These are phyloP conservation scores for Ogataea ganodermae DNA, from an alignment of 805 yeast genomes.

Conservation along the genomic window DNA sequence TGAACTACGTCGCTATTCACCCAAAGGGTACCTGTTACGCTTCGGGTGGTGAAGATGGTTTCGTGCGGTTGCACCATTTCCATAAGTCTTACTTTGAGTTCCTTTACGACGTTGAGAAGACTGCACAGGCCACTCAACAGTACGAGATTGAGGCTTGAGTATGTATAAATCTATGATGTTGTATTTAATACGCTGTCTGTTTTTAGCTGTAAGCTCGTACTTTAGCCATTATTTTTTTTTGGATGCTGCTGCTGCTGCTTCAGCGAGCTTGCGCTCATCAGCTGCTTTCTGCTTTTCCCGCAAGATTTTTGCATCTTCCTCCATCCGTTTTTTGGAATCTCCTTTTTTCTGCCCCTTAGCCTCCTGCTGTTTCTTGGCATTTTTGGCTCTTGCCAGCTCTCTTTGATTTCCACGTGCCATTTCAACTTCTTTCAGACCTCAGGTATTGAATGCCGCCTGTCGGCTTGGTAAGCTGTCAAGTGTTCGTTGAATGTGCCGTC, in stretches of 20 bases:
- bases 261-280: constrained; percentile 45
- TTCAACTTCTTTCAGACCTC: not conserved
- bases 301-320: constrained; percentile 86
- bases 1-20: constrained; percentile 89
- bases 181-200: constrained; percentile 6
- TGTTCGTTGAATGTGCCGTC: not conserved
- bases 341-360: constrained; percentile 65
- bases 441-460: not conserved
- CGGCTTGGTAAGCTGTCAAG: not conserved
- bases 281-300: constrained; percentile 87
- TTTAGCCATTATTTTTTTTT: constrained; percentile 15
- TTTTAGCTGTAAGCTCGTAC: not conserved
- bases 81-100: constrained; percentile 93
- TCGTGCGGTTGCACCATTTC: constrained; percentile 88
- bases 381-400: constrained; percentile 89
- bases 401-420: constrained; percentile 98
- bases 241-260: constrained; percentile 28
- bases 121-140: constrained; percentile 50
- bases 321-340: constrained; percentile 83
- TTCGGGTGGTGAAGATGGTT: constrained; percentile 99
- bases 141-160: constrained; percentile 22
- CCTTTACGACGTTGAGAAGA: constrained; percentile 86
- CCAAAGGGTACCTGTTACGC: constrained; percentile 93
- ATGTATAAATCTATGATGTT: constrained; percentile 9
- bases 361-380: constrained; percentile 75